These are phyloP conservation scores for Pochonia chlamydosporia DNA, from an alignment of 2,329 filamentous ascomycete genomes.

Conservation along the genomic window DNA sequence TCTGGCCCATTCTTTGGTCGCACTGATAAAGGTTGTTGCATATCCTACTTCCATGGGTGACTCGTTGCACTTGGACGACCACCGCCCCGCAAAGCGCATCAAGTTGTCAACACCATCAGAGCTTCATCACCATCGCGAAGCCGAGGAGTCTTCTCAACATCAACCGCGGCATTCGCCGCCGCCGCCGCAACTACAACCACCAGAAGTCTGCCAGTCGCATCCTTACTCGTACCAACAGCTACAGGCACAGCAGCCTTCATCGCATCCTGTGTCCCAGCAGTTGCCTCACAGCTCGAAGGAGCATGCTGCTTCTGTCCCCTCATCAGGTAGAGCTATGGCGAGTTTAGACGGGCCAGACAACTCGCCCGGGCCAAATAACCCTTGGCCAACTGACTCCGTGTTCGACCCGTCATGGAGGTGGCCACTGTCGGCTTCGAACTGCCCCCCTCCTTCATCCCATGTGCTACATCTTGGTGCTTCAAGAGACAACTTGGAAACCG, in stretches of 20 bases:
- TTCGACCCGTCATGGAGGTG: slow-evolving; percentile 9
- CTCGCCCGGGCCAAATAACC: neutral
- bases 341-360: neutral
- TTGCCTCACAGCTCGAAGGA: neutral
- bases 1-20: neutral
- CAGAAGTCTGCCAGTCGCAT: no score
- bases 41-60: slow-evolving; percentile 12
- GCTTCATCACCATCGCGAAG: neutral
- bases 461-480: neutral
- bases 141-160: neutral
- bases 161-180: slow-evolving; percentile 1
- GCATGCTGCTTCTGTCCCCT: neutral
- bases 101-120: slow-evolving; percentile 11
- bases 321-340: neutral
- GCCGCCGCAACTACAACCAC: neutral
- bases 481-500: neutral
- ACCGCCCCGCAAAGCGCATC: slow-evolving; percentile 17
- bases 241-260: neutral
- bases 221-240: neutral
- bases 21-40: neutral
- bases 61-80: slow-evolving; percentile 7
- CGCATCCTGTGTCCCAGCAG: neutral
- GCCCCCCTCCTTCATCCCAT: neutral
- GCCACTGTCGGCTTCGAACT: slow-evolving; percentile 2
- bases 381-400: neutral